A percentile compares a stretch with the other conserved stretches of the same genome.
These are phyloP conservation scores for Ophiocordyceps camponoti-rufipedis DNA, from an alignment of 2,329 filamentous ascomycete genomes.

Conservation along the genomic window DNA sequence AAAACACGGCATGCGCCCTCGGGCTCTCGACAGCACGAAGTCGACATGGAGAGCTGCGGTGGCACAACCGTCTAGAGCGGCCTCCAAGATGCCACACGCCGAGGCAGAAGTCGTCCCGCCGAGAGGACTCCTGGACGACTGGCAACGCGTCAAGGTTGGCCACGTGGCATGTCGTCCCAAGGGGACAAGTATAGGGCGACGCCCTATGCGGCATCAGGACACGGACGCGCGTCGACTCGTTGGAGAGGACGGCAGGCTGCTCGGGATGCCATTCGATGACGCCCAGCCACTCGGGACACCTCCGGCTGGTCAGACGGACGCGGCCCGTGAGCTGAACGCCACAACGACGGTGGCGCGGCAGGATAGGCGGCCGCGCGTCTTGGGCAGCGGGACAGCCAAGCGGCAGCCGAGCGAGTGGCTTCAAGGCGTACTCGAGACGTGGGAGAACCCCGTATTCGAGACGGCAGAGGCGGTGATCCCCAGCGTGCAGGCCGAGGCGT, in stretches of 20 bases:
- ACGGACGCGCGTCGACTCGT: conserved; percentile 12
- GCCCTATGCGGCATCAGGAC: neutral
- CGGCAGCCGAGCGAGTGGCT: conserved; percentile 32
- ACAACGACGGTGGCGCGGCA: neutral
- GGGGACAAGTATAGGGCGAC: neutral
- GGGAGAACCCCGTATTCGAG: conserved; percentile 65
- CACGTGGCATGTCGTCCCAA: conserved; percentile 2
- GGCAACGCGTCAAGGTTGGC: conserved; percentile 18
- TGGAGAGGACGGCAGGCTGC: conserved; percentile 20
- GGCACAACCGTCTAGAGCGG: neutral
- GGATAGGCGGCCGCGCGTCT: neutral
- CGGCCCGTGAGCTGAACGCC: neutral
- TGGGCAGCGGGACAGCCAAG: conserved; percentile 2
- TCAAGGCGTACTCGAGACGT: conserved; percentile 38
- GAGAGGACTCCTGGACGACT: conserved; percentile 15
- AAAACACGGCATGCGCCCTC: conserved; percentile 49
- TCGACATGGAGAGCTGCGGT: conserved; percentile 6
- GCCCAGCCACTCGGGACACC: neutral
- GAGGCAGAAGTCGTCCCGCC: neutral
- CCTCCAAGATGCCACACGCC: neutral
- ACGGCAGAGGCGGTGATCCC: conserved; percentile 26
- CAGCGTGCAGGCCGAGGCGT: conserved; percentile 6
- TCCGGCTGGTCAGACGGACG: neutral
- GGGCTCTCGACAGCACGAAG: conserved; percentile 2
- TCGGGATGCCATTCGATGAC: conserved; percentile 27